These are phyloP conservation scores for Phialophora verrucosa DNA, from an alignment of 2,329 filamentous ascomycete species.

Conservation along the genomic window DNA sequence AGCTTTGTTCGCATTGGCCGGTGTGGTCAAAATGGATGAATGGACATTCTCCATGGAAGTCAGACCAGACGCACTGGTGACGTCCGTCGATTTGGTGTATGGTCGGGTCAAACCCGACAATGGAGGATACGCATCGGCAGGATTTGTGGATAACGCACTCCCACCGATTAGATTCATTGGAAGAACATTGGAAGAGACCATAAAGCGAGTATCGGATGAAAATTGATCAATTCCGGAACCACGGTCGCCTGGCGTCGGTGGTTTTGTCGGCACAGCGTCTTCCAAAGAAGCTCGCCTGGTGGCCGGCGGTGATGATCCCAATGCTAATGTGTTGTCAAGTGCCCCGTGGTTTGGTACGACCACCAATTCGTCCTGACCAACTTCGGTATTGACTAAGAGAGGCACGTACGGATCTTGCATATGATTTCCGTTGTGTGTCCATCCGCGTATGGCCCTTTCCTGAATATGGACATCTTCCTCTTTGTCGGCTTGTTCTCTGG, in stretches of 20 bases:
- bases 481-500: background rate
- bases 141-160: slow-evolving; percentile 11
- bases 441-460: slow-evolving; percentile 5
- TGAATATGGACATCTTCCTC: background rate
- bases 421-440: slow-evolving; percentile 22
- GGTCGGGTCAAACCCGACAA: background rate
- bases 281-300: background rate
- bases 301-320: background rate
- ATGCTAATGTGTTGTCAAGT: background rate
- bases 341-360: background rate
- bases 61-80: background rate
- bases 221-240: background rate
- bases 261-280: slow-evolving; percentile 4
- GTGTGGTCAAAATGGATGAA: background rate
- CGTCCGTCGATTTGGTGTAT: background rate
- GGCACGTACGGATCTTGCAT: slow-evolving; percentile 29
- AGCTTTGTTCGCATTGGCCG: background rate
- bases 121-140: slow-evolving; percentile 14
- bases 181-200: slow-evolving; percentile 15
- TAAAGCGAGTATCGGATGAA: slow-evolving; percentile 12
- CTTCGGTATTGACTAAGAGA: background rate
- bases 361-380: background rate
- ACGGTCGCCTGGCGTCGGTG: background rate
- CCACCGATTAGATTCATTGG: slow-evolving; percentile 7
- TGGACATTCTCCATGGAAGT: background rate